phyloP scores from a whole-genome alignment of 2,329 filamentous ascomycete species.

The Cyclaneusma minus region DNA sequence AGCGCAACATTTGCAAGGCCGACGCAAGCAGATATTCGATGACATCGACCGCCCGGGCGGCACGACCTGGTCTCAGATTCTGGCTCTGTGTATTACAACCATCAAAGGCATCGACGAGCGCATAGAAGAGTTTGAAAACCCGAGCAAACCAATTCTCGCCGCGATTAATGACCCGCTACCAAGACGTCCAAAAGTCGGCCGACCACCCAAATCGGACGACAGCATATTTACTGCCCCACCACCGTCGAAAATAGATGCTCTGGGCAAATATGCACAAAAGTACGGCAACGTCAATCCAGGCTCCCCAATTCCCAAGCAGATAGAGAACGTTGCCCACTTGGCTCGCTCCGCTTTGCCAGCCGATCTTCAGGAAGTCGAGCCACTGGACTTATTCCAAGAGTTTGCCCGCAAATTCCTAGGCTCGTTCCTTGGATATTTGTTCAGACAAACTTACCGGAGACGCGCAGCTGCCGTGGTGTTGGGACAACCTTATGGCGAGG shows the following conservation, averaged over 20 bases:
- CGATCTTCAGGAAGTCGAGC: too few relatives aligned
- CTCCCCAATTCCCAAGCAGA: conserved; percentile 10
- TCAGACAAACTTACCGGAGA: conserved; percentile 54
- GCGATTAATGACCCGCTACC: conserved; percentile 11
- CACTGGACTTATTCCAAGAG: neutral
- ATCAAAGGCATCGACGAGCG: conserved; percentile 52
- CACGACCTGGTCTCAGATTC: conserved; percentile 69
- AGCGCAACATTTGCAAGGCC: conserved; percentile 55
- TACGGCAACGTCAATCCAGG: conserved; percentile 11
- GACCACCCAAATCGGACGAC: conserved; percentile 8
- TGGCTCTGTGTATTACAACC: conserved; percentile 50
- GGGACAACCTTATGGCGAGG: conserved; percentile 57
- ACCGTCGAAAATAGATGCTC: conserved; percentile 7
- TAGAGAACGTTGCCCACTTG: neutral
- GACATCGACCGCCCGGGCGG: conserved; percentile 75
- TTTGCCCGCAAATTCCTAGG: neutral
- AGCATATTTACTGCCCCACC: conserved; percentile 13
- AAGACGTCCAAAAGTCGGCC: conserved; percentile 7
- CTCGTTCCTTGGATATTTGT: conserved; percentile 45
- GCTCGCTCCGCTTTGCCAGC: neutral
- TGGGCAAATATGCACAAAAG: conserved; percentile 11
- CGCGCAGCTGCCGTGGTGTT: conserved; percentile 53
- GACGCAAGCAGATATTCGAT: conserved; percentile 67
- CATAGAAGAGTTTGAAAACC: conserved; percentile 41
- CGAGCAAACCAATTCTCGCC: conserved; percentile 7